These are phyloP conservation scores for Candida suzukii DNA, from an alignment of 805 yeast species.

Conservation along the genomic window DNA sequence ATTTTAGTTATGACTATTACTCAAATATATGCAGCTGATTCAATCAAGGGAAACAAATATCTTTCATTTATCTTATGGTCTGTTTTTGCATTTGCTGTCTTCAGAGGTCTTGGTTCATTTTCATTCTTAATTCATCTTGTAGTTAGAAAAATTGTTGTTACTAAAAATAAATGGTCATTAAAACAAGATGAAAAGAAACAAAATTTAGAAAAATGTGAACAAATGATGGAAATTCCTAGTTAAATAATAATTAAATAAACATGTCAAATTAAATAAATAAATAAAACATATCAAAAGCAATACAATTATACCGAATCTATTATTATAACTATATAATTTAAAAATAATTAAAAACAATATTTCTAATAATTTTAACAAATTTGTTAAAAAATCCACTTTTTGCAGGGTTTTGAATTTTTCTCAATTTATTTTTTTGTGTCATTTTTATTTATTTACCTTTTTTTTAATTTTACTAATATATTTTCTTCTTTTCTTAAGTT, in stretches of 20 bases:
- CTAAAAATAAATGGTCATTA: conserved; percentile 25
- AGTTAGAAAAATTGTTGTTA: conserved; percentile 24
- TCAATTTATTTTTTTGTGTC: too few relatives aligned
- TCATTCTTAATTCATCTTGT: conserved; percentile 49
- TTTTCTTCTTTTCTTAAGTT: too few relatives aligned
- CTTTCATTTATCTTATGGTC: conserved; percentile 85
- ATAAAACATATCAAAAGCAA: too few relatives aligned
- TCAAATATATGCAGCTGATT: conserved; percentile 68
- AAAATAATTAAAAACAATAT: too few relatives aligned
- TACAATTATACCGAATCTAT: too few relatives aligned
- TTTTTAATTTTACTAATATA: too few relatives aligned
- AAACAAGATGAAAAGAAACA: conserved; percentile 5
- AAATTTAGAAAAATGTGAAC: not conserved
- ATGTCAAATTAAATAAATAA: too few relatives aligned
- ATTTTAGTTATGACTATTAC: conserved; percentile 81
- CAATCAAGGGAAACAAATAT: conserved; percentile 64
- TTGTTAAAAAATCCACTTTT: too few relatives aligned
- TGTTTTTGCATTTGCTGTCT: conserved; percentile 75
- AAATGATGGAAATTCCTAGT: conserved; percentile 9
- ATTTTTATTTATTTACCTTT: too few relatives aligned
- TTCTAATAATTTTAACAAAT: too few relatives aligned
- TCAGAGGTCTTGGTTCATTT: conserved; percentile 79
- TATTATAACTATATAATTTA: too few relatives aligned
- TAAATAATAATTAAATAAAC: not conserved
- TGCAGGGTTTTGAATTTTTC: too few relatives aligned